Evolutionary conservation across 2,329 filamentous ascomycete species (phyloP), one percentile per base, ranked within the genome.

Genomic region (Sporothrix mexicana): DNA sequence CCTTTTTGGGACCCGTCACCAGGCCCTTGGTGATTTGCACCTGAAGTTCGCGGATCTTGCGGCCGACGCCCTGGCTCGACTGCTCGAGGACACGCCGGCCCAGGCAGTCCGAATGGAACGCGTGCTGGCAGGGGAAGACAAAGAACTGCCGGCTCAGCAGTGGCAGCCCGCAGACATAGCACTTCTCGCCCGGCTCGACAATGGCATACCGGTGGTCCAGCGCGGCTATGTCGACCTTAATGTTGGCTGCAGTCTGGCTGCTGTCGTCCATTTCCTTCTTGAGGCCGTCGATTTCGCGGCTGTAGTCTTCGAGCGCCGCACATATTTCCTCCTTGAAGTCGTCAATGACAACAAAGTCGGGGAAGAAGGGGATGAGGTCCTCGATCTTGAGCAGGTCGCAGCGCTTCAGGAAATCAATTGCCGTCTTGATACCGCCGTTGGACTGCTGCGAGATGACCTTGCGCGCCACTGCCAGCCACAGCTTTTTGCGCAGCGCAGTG

Each of bases 261-360:
- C 91, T 94, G 79, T 97, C 94, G 80, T 99, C 96, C 96, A 99
- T 99, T 81, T 98, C 95, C 76, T 91, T 90, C 79, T 95, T 94
- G 53, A 99, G 84, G 1, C 85, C 86, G 78, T 98, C 96, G 76
- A 99, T 99, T 77, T 93, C 94, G 51, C 93, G 92, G 64, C 91
- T 93, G 83, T 99, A 99, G 75, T 97, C 93, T 81, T 99, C 96
- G 1, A 99, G 87, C 0, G 97, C 96, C 0, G 90, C 86, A 83
- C 96, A 99, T 51, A 99, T 98, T 80, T 99, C 96, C 75, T 98
- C 95, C 80, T 98, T 98, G 87, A 99, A 99, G 81, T 98, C 96
- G 80, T 99, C 96, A 75, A 99, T 98, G 69, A 98, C 93, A 30
- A 98, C 94, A 79, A 99, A 99, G 80, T 99, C 96, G 0, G 96